Evolutionary conservation across 805 yeast species (phyloP).

Genomic region (Kodamaea hsintzibuensis): DNA sequence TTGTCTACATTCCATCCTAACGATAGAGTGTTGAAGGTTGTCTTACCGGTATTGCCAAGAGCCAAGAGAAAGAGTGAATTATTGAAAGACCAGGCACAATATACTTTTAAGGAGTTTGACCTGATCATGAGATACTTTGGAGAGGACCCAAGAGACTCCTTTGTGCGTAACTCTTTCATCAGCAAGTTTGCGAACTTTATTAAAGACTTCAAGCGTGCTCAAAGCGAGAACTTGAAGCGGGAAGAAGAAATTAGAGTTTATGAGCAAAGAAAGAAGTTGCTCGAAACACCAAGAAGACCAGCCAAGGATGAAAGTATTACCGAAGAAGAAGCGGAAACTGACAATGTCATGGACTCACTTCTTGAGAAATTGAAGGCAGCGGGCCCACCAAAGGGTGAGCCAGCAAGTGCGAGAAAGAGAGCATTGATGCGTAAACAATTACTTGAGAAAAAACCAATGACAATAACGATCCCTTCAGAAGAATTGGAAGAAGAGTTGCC

Average conservation of each 20-base stretch:
- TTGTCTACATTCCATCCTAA: constrained; percentile 62
- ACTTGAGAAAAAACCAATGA: constrained; percentile 34
- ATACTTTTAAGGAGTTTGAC: constrained; percentile 53
- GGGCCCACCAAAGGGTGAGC: constrained; percentile 75
- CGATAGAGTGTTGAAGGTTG: constrained; percentile 58
- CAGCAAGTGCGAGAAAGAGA: constrained; percentile 76
- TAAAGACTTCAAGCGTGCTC: constrained; percentile 62
- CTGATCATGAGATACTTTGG: constrained; percentile 70
- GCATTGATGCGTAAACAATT: constrained; percentile 72
- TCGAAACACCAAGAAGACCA: constrained; percentile 48
- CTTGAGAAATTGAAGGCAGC: constrained; percentile 86
- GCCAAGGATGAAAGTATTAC: constrained; percentile 27
- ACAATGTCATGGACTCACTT: constrained; percentile 77
- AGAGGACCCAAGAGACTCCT: constrained; percentile 59
- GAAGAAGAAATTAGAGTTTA: constrained; percentile 72
- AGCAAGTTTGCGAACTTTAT: constrained; percentile 61
- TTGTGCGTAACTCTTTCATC: constrained; percentile 60
- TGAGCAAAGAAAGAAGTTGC: constrained; percentile 70
- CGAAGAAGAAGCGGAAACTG: constrained; percentile 40
- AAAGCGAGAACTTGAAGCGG: constrained; percentile 59
- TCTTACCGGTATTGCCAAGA: constrained; percentile 52
- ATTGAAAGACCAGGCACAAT: constrained; percentile 50
- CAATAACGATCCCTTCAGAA: constrained; percentile 5
- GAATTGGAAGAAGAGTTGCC: constrained; percentile 13
- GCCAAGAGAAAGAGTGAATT: constrained; percentile 55